These are phyloP conservation scores for Panellus pusillus DNA, from an alignment of 768 basidiomycete species.

Conservation along the genomic window DNA sequence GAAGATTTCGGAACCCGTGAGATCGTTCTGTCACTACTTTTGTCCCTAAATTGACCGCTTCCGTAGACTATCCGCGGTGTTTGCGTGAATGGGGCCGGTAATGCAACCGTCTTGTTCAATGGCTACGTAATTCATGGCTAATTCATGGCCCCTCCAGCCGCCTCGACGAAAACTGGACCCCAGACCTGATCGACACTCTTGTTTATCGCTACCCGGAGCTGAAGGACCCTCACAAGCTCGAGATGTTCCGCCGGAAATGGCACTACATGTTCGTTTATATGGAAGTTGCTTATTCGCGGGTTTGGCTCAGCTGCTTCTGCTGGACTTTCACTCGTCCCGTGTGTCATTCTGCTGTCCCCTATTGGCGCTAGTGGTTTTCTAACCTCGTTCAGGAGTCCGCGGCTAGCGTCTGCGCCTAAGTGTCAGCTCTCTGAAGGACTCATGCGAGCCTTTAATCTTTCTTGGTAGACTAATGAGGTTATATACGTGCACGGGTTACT, in stretches of 20 bases:
- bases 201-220: slow-evolving; percentile 23
- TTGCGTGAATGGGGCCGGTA: slow-evolving; percentile 62
- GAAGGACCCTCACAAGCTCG: slow-evolving; percentile 20
- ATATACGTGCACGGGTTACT: too few relatives aligned
- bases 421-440: too few relatives aligned
- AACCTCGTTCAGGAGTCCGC: too few relatives aligned
- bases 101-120: too few relatives aligned
- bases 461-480: too few relatives aligned
- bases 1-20: slow-evolving; percentile 53
- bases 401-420: too few relatives aligned
- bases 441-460: too few relatives aligned
- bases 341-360: background rate
- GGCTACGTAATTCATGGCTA: too few relatives aligned
- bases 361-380: too few relatives aligned
- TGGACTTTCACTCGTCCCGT: slow-evolving; percentile 11
- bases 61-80: slow-evolving; percentile 57
- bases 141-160: slow-evolving; percentile 20
- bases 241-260: slow-evolving; percentile 18
- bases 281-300: slow-evolving; percentile 10
- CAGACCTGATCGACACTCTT: slow-evolving; percentile 15
- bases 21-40: slow-evolving; percentile 13
- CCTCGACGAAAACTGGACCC: slow-evolving; percentile 25
- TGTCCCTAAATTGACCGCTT: slow-evolving; percentile 1
- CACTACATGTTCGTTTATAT: slow-evolving; percentile 15
- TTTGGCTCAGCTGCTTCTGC: slow-evolving; percentile 6